Base-by-base conservation (phyloP, 2,329 filamentous ascomycete genomes). In the Penicillium psychrosexuale region DNA sequence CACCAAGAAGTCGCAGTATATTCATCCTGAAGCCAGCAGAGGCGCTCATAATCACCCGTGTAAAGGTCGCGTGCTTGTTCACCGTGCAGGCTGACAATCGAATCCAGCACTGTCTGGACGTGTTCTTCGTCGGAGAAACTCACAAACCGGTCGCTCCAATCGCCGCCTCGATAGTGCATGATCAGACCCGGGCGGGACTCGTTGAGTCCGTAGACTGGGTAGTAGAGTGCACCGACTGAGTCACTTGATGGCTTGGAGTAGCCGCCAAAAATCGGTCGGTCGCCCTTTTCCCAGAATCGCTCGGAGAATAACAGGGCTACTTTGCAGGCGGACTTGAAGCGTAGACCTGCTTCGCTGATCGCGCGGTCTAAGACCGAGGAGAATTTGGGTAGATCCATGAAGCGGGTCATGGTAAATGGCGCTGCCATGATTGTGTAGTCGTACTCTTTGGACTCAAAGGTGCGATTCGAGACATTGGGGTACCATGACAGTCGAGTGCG, bases 401-500 rank as follows among this genome's bases (percentile, higher is more conserved):
- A 72, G 30, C 71, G 68, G 17, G 72, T 67, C 47, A 73, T 61
- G 24, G 72, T 75, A 44, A 76, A 69, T 0, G 73, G 73, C 0
- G 69, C 69, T 8, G 69, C 69, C 61, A 74, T 73, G 39, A 76
- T 67, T 1, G 72, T 63, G 52, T 75, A 75, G 51, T 76, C 73
- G 33, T 73, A 76, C 1, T 64, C 61, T n/a, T 71, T 68, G 4
- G 63, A 60, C 30, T 67, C 59, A 36, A 44, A 60, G 13, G 63
- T 66, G n/a, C 61, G 59, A 37, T 67, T 64, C 2, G 46, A 55
- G 24, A 61, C 47, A 17, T 39, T 56, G n/a, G 63, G 62, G 42
- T 61, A 66, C 65, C 65, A 67, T 3, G 60, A 66, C 3, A 67
- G 44, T 9, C 56, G 54, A 2, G 63, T 65, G 8, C 53, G 45